A percentile compares a stretch with the other conserved stretches of the same genome.
phyloP scores from a whole-genome alignment of 2,329 filamentous ascomycete genomes.

The Colletotrichum sidae region DNA sequence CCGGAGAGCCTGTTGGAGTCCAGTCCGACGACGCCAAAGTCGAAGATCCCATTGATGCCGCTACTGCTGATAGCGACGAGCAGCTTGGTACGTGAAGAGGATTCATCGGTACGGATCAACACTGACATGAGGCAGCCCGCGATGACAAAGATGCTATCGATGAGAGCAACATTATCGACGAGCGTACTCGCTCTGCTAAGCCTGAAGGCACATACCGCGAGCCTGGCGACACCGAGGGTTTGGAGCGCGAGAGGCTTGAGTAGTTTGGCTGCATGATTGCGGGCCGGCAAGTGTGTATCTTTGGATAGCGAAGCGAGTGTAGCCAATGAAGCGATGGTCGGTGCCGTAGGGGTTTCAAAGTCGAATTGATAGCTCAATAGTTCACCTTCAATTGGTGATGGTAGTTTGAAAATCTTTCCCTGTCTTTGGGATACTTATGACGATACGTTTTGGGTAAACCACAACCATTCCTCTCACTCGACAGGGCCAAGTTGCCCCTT shows the following conservation, averaged over 20 bases:
- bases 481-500: slow-evolving; percentile 5
- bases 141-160: slow-evolving; percentile 54
- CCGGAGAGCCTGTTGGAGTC: slow-evolving; percentile 46
- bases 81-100: slow-evolving; percentile 46
- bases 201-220: slow-evolving; percentile 44
- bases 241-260: slow-evolving; percentile 20
- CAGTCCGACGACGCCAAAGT: slow-evolving; percentile 46
- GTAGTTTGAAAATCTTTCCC: too few species aligned
- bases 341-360: background rate
- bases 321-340: background rate
- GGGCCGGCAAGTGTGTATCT: background rate
- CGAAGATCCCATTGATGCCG: slow-evolving; percentile 47
- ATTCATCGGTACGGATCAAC: accelerated
- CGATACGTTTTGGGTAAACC: background rate
- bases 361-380: background rate
- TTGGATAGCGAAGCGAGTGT: background rate
- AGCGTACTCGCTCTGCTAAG: slow-evolving; percentile 48
- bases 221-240: slow-evolving; percentile 48
- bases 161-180: slow-evolving; percentile 49
- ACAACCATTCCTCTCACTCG: background rate
- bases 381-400: background rate
- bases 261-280: background rate
- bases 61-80: slow-evolving; percentile 47
- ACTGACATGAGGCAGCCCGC: slow-evolving; percentile 39
- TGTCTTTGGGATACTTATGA: background rate